These are phyloP conservation scores for Diversispora epigaea DNA, from an alignment of 192 early-diverging fungal species.

Conservation along the genomic window DNA sequence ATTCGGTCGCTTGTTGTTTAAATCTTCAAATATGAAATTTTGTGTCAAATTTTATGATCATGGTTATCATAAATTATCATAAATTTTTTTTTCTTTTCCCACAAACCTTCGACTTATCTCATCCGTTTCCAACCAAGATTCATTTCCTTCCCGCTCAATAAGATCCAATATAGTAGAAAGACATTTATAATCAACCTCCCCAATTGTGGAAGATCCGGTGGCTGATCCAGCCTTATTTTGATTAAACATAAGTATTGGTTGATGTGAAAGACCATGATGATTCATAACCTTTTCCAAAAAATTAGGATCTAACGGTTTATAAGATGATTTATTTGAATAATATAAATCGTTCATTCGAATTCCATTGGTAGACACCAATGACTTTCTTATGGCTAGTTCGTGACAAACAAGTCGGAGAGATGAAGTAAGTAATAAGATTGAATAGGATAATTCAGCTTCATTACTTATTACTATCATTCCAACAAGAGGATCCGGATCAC, in stretches of 20 bases:
- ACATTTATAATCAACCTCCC: neutral
- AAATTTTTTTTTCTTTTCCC: neutral
- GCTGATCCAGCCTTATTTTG: too few species aligned
- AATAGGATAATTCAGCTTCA: neutral
- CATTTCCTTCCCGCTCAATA: too few species aligned
- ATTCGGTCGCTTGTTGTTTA: neutral
- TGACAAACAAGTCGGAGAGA: neutral
- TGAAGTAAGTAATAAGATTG: neutral
- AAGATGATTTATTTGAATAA: neutral
- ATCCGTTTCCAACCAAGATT: too few species aligned
- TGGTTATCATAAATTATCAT: neutral
- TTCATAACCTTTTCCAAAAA: neutral
- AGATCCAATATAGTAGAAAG: neutral
- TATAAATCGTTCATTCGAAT: neutral
- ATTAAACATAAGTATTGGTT: neutral
- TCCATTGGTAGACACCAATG: neutral
- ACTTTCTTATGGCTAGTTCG: neutral
- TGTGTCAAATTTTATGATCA: neutral
- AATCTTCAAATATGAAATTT: neutral
- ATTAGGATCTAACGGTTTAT: neutral
- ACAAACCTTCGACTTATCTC: too few species aligned
- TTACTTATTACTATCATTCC: neutral
- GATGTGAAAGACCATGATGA: neutral
- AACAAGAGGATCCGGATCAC: constrained; percentile 27
- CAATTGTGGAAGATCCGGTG: neutral